A percentile compares a stretch with the other conserved stretches of the same genome.
Conservation (phyloP, 1,139 yeast genomes). For the Pichiaceae sp. region DNA sequence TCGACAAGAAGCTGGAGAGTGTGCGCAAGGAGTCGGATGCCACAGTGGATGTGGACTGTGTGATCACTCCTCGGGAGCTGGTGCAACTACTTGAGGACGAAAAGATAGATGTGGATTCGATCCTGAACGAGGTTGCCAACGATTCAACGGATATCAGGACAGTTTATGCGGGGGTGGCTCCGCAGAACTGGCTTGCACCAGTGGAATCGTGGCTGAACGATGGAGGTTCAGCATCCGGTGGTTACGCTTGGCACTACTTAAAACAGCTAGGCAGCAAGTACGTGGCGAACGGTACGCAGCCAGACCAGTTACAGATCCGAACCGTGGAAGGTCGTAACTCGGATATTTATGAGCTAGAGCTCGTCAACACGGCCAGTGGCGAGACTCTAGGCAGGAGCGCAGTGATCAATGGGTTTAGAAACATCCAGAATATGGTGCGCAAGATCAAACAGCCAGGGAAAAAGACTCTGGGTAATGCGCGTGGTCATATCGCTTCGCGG, state of each 20-base stretch:
- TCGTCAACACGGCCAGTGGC: slow-evolving; percentile 30
- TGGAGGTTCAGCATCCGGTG: slow-evolving; percentile 82
- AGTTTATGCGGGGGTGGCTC: slow-evolving; percentile 34
- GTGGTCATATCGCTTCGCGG: slow-evolving; percentile 23
- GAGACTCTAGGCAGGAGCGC: slow-evolving; percentile 55
- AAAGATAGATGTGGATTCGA: slow-evolving; percentile 28
- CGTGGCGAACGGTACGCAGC: slow-evolving; percentile 1
- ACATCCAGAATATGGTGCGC: slow-evolving; percentile 87
- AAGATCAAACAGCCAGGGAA: slow-evolving; percentile 43
- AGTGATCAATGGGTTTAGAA: slow-evolving; percentile 84
- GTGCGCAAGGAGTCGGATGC: slow-evolving; percentile 62
- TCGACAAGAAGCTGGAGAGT: slow-evolving; percentile 92
- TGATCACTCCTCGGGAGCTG: slow-evolving; percentile 83
- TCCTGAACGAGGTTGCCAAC: slow-evolving; percentile 14
- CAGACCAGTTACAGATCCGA: slow-evolving; percentile 14
- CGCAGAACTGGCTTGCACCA: slow-evolving; percentile 49
- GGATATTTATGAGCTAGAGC: slow-evolving; percentile 65
- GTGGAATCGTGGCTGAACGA: slow-evolving; percentile 63
- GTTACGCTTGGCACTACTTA: slow-evolving; percentile 65
- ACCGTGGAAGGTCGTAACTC: slow-evolving; percentile 57
- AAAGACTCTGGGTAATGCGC: slow-evolving; percentile 2
- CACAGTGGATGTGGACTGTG: slow-evolving; percentile 78
- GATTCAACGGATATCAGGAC: slow-evolving; percentile 7
- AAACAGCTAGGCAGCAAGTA: slow-evolving; percentile 21
- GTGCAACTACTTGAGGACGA: slow-evolving; percentile 60